Base-by-base conservation (phyloP, 148 eudicot species). In the Vaccinium macrocarpon region DNA sequence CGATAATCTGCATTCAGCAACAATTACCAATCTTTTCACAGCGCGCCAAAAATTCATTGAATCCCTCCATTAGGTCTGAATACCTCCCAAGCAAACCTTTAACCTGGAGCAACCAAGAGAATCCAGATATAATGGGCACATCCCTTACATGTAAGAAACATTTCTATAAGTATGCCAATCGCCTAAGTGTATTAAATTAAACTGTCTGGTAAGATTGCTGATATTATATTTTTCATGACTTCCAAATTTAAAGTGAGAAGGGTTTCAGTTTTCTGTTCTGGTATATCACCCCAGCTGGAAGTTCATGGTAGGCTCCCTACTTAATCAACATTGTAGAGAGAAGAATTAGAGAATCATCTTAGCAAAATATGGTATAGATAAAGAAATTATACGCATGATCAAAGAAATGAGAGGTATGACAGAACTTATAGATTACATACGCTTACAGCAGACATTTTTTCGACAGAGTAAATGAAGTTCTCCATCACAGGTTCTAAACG, bases 61-160 rank as follows among this genome's bases (percentile, higher is more conserved):
- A 87, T 25, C 84, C 91, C 71, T 86, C 93, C 87, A 87, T 84
- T 46, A 93, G 89, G 66, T 91, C 92, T 42, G 93, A 82, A 82
- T 87, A 86, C 74, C 64, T 84, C 61, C 90, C 90, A 84, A 93
- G 88, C 64, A 91, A 83, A 71, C 70, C 85, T 18, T 57, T 76
- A 59, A 91, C 90, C 95, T 93, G 87, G 78, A 29, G 89, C 38
- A 84, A 81, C 64, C 78, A 85, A 48, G 80, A 79, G 57, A 13
- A 74, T 57, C 62, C 84, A 71, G 29, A 81, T 14, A 12, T 81
- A 51, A 86, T 55, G 49, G 72, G 75, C 70, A 50, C 62, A 23
- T 82, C 57, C 76, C 84, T 62, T 48, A 51, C 27, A n/a, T 79
- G 50, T 48, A 78, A 84, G 21, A 35, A 56, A 42, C 15, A 21